Conservation (phyloP, 257 asterid genomes). For the Striga asiatica region DNA sequence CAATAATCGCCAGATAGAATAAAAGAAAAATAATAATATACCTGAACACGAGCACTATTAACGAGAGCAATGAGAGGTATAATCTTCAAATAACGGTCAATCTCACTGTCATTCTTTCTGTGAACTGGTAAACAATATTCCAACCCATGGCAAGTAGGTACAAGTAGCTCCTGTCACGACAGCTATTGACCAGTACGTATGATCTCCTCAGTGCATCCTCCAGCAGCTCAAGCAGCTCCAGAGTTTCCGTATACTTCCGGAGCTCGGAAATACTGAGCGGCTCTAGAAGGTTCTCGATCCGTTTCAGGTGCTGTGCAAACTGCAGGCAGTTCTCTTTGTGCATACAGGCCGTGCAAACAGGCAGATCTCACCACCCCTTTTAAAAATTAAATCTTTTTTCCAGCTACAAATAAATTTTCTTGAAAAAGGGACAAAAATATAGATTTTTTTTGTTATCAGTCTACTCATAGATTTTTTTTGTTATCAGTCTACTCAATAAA, state of each 20-base stretch:
- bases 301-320: slow-evolving; percentile 41
- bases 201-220: slow-evolving; percentile 63
- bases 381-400: too few relatives aligned
- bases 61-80: slow-evolving; percentile 70
- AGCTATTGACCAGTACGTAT: slow-evolving; percentile 52
- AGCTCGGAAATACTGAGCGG: slow-evolving; percentile 58
- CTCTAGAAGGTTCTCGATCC: slow-evolving; percentile 59
- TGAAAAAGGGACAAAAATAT: too few relatives aligned
- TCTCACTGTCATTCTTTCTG: slow-evolving; percentile 64
- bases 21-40: neutral
- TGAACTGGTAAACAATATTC: slow-evolving; percentile 76
- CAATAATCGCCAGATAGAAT: neutral
- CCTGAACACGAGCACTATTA: slow-evolving; percentile 27
- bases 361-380: too few relatives aligned
- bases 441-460: too few relatives aligned
- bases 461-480: too few relatives aligned
- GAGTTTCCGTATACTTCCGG: slow-evolving; percentile 41
- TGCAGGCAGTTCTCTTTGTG: slow-evolving; percentile 47
- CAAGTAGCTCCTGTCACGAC: slow-evolving; percentile 70
- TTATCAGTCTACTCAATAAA: too few relatives aligned
- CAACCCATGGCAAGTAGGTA: slow-evolving; percentile 83
- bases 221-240: slow-evolving; percentile 70
- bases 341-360: slow-evolving; percentile 41
- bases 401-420: too few relatives aligned
- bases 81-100: slow-evolving; percentile 67